These are phyloP conservation scores for Raddia distichophylla DNA, from an alignment of 176 grass and related monocot genomes.

Conservation along the genomic window DNA sequence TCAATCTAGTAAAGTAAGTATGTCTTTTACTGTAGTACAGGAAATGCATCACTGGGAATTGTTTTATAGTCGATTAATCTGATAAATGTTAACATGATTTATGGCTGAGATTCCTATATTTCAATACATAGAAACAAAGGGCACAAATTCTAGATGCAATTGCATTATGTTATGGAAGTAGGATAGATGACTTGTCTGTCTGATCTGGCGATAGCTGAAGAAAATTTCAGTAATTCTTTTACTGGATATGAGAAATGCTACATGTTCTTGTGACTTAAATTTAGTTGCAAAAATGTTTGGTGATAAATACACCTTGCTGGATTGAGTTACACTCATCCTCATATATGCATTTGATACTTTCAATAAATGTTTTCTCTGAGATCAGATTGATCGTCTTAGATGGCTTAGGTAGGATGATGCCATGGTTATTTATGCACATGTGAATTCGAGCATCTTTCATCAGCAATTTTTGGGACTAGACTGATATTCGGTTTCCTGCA, in stretches of 20 bases:
- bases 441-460: background rate
- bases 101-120: background rate
- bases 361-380: background rate
- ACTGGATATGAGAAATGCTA: background rate
- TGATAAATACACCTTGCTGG: background rate
- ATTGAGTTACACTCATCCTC: background rate
- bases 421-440: slow-evolving; percentile 1
- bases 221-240: background rate
- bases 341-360: slow-evolving; percentile 1
- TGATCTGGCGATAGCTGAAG: background rate
- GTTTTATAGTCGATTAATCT: background rate
- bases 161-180: background rate
- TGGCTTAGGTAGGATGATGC: background rate
- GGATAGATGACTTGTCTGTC: too few relatives aligned
- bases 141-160: background rate
- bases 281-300: background rate
- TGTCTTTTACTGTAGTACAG: background rate
- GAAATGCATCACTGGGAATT: background rate
- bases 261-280: background rate
- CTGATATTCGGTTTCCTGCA: slow-evolving; percentile 45
- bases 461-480: background rate
- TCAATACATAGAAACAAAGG: background rate
- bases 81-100: background rate
- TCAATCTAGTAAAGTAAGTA: background rate
- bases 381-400: background rate